phyloP scores from a whole-genome alignment of 306 rosid genomes.

The Castanospermum australe region DNA sequence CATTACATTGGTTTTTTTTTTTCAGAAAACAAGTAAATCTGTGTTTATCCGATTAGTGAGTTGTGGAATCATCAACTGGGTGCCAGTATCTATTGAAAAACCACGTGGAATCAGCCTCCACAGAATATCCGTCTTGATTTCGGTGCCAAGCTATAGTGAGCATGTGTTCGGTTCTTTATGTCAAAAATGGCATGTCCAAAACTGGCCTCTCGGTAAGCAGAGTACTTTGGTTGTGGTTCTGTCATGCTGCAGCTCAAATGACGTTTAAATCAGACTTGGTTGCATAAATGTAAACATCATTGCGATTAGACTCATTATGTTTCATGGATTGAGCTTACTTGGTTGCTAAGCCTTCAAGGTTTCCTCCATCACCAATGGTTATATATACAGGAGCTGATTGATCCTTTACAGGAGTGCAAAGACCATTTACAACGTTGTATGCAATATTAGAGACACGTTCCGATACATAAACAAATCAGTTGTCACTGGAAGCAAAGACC shows the following conservation, averaged over 20 bases:
- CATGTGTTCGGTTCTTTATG: conserved; percentile 84
- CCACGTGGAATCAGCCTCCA: conserved; percentile 73
- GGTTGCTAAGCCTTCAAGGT: conserved; percentile 81
- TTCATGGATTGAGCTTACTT: conserved; percentile 48
- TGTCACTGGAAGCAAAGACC: not conserved
- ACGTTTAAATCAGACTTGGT: not conserved
- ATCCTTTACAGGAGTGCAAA: conserved; percentile 65
- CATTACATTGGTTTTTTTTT: not conserved
- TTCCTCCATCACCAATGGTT: conserved; percentile 93
- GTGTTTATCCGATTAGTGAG: not conserved
- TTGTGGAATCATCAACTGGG: conserved; percentile 62
- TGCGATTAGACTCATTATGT: not conserved
- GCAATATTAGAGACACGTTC: conserved; percentile 78
- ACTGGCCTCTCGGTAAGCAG: conserved; percentile 82
- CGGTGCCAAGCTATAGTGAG: conserved; percentile 76
- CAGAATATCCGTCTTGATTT: conserved; percentile 73
- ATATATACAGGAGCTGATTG: conserved; percentile 85
- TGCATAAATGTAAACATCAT: not conserved
- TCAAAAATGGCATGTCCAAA: conserved; percentile 82
- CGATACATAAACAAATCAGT: conserved; percentile 28
- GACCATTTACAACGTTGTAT: conserved; percentile 69
- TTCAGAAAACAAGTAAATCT: too few relatives aligned
- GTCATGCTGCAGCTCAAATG: conserved; percentile 62
- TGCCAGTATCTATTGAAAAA: conserved; percentile 64
- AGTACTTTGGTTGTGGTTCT: conserved; percentile 79